phyloP scores from a whole-genome alignment of 202 grass and related monocot genomes.

The Zoysia matrella region DNA sequence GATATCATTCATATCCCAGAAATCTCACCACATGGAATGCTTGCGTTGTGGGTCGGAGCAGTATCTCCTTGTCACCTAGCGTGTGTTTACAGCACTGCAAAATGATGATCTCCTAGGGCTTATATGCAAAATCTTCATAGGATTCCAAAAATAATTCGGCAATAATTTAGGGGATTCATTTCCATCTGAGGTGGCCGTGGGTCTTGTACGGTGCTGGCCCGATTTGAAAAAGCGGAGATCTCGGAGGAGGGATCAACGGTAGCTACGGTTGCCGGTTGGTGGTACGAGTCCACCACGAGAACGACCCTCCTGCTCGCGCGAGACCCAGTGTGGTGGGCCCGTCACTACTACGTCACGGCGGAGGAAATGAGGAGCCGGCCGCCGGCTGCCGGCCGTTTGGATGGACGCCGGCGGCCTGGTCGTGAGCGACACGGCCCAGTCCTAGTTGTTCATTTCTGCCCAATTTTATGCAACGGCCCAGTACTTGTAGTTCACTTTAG shows the following conservation, averaged over 20 bases:
- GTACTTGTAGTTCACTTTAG: neutral
- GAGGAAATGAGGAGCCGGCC: conserved; percentile 12
- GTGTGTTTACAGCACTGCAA: neutral
- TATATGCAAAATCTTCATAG: neutral
- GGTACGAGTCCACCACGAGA: conserved; percentile 14
- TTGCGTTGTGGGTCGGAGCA: neutral
- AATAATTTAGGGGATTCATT: conserved; percentile 47
- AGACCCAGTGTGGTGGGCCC: neutral
- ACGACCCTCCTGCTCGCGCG: neutral
- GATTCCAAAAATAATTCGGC: conserved; percentile 52
- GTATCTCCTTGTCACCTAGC: neutral
- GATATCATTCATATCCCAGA: neutral
- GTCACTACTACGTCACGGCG: neutral
- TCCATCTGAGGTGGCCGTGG: neutral
- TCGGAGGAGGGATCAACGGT: conserved; percentile 12
- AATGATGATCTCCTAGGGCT: neutral
- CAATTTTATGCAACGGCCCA: neutral
- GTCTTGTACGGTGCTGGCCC: neutral
- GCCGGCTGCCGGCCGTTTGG: neutral
- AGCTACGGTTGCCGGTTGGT: conserved; percentile 17
- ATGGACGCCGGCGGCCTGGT: neutral
- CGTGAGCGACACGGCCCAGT: too few species aligned
- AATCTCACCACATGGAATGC: neutral
- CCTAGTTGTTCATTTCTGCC: too few species aligned
- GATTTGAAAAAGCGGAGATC: conserved; percentile 21